Conservation (phyloP, 2,329 filamentous ascomycete genomes). For the Aspergillus sp. region DNA sequence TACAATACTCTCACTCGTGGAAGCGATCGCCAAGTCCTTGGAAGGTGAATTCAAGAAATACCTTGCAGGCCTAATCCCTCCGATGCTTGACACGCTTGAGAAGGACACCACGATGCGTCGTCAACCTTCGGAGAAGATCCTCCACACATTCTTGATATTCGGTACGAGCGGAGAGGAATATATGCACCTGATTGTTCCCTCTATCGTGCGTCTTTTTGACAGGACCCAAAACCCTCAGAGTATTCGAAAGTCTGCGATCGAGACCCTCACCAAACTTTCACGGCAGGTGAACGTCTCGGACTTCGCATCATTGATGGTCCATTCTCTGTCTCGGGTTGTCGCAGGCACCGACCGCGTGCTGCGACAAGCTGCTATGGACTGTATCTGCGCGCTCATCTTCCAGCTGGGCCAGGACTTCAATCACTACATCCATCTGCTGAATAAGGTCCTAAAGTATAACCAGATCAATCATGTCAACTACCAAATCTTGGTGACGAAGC, state of each 20-base stretch:
- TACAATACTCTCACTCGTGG: conserved; percentile 87
- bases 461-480: conserved; percentile 90
- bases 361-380: conserved; percentile 83
- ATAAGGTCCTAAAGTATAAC: conserved; percentile 76
- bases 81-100: conserved; percentile 93
- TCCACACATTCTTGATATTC: conserved; percentile 95
- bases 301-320: conserved; percentile 93
- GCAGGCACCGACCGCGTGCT: conserved; percentile 70
- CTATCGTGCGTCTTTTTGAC: conserved; percentile 92
- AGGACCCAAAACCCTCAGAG: conserved; percentile 77
- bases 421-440: conserved; percentile 90
- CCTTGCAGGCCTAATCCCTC: conserved; percentile 79
- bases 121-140: conserved; percentile 81
- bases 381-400: conserved; percentile 90
- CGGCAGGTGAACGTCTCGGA: conserved; percentile 97
- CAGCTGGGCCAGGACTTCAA: conserved; percentile 94
- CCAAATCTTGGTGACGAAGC: conserved; percentile 84
- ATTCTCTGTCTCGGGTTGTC: conserved; percentile 83
- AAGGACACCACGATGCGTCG: conserved; percentile 75
- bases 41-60: conserved; percentile 99
- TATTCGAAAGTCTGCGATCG: conserved; percentile 85
- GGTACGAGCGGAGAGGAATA: conserved; percentile 96
- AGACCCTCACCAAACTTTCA: conserved; percentile 90
- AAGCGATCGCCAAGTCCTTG: conserved; percentile 88
- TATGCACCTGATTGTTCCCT: conserved; percentile 97